Percentiles rank a stretch among this genome's conserved stretches.
Evolutionary conservation across 257 asterid species (phyloP).

Genomic region (Nicotiana benthamiana): DNA sequence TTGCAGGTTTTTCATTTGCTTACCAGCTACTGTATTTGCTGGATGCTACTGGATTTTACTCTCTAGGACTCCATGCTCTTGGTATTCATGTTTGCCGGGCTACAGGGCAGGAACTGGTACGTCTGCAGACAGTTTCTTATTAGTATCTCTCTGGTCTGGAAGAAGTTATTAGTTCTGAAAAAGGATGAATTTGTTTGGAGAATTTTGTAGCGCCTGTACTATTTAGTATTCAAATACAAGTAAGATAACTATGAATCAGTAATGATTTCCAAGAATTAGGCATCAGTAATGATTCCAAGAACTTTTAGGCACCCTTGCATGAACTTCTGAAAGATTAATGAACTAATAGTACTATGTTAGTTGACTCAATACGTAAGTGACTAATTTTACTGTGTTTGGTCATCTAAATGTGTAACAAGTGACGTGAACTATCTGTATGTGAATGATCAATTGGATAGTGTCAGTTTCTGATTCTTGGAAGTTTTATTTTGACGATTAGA

Average conservation of each 20-base stretch:
- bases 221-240: background rate
- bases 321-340: background rate
- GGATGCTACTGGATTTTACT: slow-evolving; percentile 96
- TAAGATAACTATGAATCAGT: background rate
- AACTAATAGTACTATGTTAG: background rate
- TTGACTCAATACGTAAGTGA: background rate
- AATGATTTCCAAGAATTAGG: background rate
- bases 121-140: background rate
- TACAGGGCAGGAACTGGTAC: slow-evolving; percentile 97
- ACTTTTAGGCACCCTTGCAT: background rate
- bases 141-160: slow-evolving; percentile 7
- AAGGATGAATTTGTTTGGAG: background rate
- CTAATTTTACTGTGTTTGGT: background rate
- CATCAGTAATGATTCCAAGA: background rate
- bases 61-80: slow-evolving; percentile 80
- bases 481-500: background rate
- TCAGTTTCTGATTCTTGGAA: background rate
- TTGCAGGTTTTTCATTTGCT: slow-evolving; percentile 84
- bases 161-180: background rate
- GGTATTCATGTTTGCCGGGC: slow-evolving; percentile 96
- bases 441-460: background rate
- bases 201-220: background rate
- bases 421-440: background rate
- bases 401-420: background rate
- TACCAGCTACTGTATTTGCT: slow-evolving; percentile 87